These are phyloP conservation scores for Yamadazyma epiphylla DNA, from an alignment of 1,139 yeast genomes.

Conservation along the genomic window DNA sequence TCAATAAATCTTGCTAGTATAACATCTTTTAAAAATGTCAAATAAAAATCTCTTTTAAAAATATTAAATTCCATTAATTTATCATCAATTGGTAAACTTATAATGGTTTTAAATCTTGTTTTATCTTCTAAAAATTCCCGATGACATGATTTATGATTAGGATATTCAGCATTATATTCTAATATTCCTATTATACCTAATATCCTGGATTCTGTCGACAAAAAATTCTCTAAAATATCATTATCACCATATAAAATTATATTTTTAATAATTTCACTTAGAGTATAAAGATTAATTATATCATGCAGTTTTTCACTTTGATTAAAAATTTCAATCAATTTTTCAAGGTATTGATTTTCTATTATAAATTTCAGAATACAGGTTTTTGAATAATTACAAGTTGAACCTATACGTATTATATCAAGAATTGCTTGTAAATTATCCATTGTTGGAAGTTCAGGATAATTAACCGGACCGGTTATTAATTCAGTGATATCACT, in stretches of 20 bases:
- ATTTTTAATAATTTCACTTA: constrained; percentile 72
- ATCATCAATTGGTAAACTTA: constrained; percentile 59
- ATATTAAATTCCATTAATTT: constrained; percentile 26
- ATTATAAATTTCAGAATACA: constrained; percentile 50
- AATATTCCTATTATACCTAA: constrained; percentile 73
- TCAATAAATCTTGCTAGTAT: constrained; percentile 78
- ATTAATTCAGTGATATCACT: constrained; percentile 68
- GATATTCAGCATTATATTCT: constrained; percentile 88
- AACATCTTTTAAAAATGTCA: constrained; percentile 82
- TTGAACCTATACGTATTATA: constrained; percentile 52
- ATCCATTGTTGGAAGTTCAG: constrained; percentile 48
- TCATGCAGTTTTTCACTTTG: constrained; percentile 50
- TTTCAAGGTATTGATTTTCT: constrained; percentile 48
- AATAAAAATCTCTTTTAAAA: constrained; percentile 69
- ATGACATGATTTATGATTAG: constrained; percentile 74
- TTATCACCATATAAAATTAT: constrained; percentile 70
- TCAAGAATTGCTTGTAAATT: constrained; percentile 51
- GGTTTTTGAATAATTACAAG: constrained; percentile 52
- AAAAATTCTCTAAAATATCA: constrained; percentile 59
- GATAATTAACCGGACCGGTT: constrained; percentile 75
- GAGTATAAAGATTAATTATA: constrained; percentile 52
- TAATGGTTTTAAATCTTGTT: constrained; percentile 64
- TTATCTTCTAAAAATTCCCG: constrained; percentile 59
- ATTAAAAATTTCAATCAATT: constrained; percentile 51
- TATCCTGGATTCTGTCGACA: constrained; percentile 55